Conservation (phyloP, 164 flowering plant genomes). For the Houttuynia cordata region DNA sequence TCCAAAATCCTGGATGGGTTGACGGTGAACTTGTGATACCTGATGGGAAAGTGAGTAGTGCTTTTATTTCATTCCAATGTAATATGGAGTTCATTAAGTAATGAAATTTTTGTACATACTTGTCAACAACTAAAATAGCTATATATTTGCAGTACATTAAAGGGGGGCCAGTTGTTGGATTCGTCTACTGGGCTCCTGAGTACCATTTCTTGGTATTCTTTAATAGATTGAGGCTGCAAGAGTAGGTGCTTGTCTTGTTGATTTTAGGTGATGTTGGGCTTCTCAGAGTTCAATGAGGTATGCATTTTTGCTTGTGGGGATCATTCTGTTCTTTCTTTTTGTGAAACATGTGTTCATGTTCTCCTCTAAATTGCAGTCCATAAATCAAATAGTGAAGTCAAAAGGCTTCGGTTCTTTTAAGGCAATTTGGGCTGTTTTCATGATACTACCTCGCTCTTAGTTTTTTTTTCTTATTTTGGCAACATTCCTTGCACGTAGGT, state of each 20-base stretch:
- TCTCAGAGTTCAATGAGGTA: neutral
- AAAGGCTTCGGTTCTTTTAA: too few relatives aligned
- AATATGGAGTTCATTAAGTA: neutral
- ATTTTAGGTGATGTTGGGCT: neutral
- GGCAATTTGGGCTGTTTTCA: too few relatives aligned
- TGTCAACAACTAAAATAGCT: neutral
- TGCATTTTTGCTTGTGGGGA: neutral
- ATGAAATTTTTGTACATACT: neutral
- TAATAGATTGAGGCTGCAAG: constrained; percentile 70
- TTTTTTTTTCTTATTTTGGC: too few relatives aligned
- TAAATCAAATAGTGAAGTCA: too few relatives aligned
- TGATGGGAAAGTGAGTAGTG: constrained; percentile 70
- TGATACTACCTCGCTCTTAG: too few relatives aligned
- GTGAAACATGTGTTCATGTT: too few relatives aligned
- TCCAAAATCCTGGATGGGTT: constrained; percentile 87
- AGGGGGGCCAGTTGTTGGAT: constrained; percentile 95
- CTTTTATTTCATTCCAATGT: neutral
- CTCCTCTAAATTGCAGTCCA: too few relatives aligned
- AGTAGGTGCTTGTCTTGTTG: constrained; percentile 27
- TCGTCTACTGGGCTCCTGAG: constrained; percentile 91
- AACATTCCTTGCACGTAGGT: too few relatives aligned
- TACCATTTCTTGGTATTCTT: constrained; percentile 89
- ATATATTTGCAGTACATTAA: constrained; percentile 55
- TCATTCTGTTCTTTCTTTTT: neutral
- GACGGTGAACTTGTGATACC: constrained; percentile 96